Percentiles rank a stretch among this genome's conserved stretches.
Conservation (phyloP, 208 protist species). For the Trypanosoma mega region DNA sequence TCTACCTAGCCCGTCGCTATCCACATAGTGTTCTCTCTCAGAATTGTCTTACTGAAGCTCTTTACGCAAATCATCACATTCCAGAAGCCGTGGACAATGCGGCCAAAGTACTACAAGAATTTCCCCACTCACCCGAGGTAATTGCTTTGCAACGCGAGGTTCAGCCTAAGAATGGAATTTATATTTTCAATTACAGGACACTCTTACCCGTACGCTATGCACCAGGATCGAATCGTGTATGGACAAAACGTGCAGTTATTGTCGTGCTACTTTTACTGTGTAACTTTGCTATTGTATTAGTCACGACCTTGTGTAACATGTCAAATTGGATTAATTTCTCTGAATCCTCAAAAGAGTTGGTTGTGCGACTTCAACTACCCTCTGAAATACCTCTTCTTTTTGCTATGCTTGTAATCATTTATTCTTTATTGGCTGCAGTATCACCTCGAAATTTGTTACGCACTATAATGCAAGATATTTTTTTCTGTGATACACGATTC, state of each 20-base stretch:
- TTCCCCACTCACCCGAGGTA: constrained; percentile 58
- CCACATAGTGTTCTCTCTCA: constrained; percentile 57
- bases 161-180: constrained; percentile 42
- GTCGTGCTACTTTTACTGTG: constrained; percentile 41
- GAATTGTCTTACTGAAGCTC: constrained; percentile 61
- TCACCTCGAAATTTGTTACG: constrained; percentile 47
- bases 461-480: constrained; percentile 54
- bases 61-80: constrained; percentile 66
- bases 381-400: constrained; percentile 51
- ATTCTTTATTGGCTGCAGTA: constrained; percentile 46
- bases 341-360: constrained; percentile 24
- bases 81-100: constrained; percentile 68
- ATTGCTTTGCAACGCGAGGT: constrained; percentile 40
- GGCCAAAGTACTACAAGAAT: constrained; percentile 63
- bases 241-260: constrained; percentile 56
- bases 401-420: constrained; percentile 48
- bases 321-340: constrained; percentile 14
- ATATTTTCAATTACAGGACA: constrained; percentile 73
- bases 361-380: constrained; percentile 57
- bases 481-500: constrained; percentile 53
- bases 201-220: constrained; percentile 55
- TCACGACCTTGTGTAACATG: constrained; percentile 55
- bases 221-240: constrained; percentile 36
- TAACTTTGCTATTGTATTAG: constrained; percentile 38
- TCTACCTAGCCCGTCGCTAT: constrained; percentile 55